Evolutionary conservation across 306 rosid species (phyloP), one percentile per base, ranked within the genome.

Genomic region (Cicer judaicum): DNA sequence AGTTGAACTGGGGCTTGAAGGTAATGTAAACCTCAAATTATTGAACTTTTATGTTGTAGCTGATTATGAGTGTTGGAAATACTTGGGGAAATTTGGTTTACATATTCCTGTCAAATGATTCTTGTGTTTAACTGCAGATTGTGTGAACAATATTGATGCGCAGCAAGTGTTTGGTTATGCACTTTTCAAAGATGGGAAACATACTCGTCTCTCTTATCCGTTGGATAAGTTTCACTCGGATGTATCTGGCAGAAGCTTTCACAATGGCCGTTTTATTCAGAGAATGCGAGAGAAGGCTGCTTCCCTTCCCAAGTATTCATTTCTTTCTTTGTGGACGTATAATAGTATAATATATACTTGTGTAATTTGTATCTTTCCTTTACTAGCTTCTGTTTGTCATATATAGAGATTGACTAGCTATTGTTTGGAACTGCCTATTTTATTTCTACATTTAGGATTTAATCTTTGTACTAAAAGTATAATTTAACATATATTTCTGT

Each of bases 241-340:
- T 82, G 89, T 94, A 74, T 73, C 97, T 11, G 99, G 99, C 1
- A 87, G 99, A 81, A 92, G 99, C 90, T 94, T 94, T 72, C 99
- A 94, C 81, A 94, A 94, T 74, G 99, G 99, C 2, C 99, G 99
- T 74, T 94, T 94, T 85, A 92, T 94, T 81, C 97, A 89, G 81
- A 87, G 93, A 87, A 92, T 94, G 99, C 83, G 99, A 39, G 87
- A 88, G 81, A 94, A 94, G 73, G 92, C 97, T 70, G 89, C 92
- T 29, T 48, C 95, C 47, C 91, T 94, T 77, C 87, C 98, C 68
- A 94, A 87, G 99, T 94, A 92, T 50, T 21, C 29, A 16, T 73
- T 76, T 71, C 36, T 71, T 77, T 48, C 66, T 68, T 78, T 71
- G 13, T 44, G 19, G 42, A 52, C 83, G 5, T 74, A 29, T 65